Percentiles rank a stretch among this genome's conserved stretches.
phyloP scores from a whole-genome alignment of 805 yeast species.

The Myxozyma lipomycoides region DNA sequence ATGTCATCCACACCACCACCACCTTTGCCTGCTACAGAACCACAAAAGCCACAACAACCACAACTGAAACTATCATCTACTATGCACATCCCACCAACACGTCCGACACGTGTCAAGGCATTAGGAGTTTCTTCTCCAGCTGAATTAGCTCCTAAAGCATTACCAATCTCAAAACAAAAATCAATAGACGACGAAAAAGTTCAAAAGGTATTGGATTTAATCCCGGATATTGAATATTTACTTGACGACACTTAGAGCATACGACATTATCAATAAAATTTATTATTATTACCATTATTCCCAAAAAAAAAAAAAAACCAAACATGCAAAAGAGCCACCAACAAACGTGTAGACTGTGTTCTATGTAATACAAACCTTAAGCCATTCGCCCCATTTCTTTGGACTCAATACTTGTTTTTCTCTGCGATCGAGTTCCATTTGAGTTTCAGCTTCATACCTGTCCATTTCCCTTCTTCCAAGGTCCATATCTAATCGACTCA shows the following conservation, averaged over 20 bases:
- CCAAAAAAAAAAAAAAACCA: not conserved
- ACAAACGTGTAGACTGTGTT: too few species aligned
- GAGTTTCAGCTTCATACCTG: slow-evolving; percentile 38
- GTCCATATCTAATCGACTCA: slow-evolving; percentile 76
- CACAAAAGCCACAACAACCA: not conserved
- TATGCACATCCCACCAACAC: not conserved
- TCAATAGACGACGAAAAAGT: slow-evolving; percentile 29
- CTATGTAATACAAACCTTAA: slow-evolving; percentile 10
- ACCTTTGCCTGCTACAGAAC: not conserved
- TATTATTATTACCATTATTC: not conserved
- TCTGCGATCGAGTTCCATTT: slow-evolving; percentile 16
- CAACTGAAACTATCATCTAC: not conserved
- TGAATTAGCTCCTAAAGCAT: slow-evolving; percentile 28
- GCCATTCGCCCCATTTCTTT: slow-evolving; percentile 10
- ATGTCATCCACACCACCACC: slow-evolving; percentile 1
- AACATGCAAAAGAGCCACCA: not conserved
- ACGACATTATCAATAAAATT: not conserved
- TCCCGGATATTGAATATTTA: slow-evolving; percentile 20
- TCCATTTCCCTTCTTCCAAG: slow-evolving; percentile 83
- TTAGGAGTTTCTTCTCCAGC: not conserved
- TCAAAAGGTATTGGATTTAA: slow-evolving; percentile 22
- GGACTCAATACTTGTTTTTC: slow-evolving; percentile 16
- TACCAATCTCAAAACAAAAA: slow-evolving; percentile 20
- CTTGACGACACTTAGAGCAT: slow-evolving; percentile 1
- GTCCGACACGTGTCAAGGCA: not conserved